Percentiles rank a stretch among this genome's conserved stretches.
Evolutionary conservation across 129 eudicot genomes (phyloP).

Genomic region (Centaurea solstitialis): DNA sequence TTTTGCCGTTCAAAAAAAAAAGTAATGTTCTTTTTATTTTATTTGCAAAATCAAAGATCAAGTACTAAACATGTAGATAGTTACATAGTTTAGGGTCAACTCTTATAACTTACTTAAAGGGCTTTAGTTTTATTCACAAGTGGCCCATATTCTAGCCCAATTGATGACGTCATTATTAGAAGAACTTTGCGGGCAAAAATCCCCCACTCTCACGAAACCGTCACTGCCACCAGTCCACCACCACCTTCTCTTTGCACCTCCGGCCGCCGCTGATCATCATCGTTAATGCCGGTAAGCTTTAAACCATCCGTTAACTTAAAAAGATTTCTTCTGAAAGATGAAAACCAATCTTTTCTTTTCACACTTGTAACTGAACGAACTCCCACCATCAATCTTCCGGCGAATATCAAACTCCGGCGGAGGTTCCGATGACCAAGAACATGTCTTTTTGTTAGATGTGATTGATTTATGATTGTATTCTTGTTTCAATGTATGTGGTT

Average conservation of each 20-base stretch:
- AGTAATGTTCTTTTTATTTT: not conserved
- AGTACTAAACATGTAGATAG: not conserved
- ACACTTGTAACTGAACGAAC: not conserved
- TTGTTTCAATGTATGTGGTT: slow-evolving; percentile 3
- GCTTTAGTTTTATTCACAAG: not conserved
- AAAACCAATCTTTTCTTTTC: not conserved
- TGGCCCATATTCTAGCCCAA: slow-evolving; percentile 21
- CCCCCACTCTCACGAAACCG: slow-evolving; percentile 1
- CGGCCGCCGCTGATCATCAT: slow-evolving; percentile 19
- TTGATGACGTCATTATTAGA: slow-evolving; percentile 6
- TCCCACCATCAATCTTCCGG: slow-evolving; percentile 14
- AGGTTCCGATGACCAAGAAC: not conserved
- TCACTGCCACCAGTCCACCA: slow-evolving; percentile 3
- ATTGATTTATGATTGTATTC: not conserved
- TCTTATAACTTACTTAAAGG: not conserved
- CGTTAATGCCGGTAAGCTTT: slow-evolving; percentile 17
- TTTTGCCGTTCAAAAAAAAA: too few relatives aligned
- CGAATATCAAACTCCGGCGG: slow-evolving; percentile 11
- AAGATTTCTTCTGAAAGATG: not conserved
- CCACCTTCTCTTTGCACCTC: slow-evolving; percentile 11
- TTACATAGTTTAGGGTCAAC: not conserved
- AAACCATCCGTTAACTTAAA: not conserved
- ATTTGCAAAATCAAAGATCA: not conserved
- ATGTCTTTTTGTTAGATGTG: not conserved
- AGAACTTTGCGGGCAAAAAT: not conserved